These are phyloP conservation scores for Ciborinia camelliae DNA, from an alignment of 2,329 filamentous ascomycete genomes.

Conservation along the genomic window DNA sequence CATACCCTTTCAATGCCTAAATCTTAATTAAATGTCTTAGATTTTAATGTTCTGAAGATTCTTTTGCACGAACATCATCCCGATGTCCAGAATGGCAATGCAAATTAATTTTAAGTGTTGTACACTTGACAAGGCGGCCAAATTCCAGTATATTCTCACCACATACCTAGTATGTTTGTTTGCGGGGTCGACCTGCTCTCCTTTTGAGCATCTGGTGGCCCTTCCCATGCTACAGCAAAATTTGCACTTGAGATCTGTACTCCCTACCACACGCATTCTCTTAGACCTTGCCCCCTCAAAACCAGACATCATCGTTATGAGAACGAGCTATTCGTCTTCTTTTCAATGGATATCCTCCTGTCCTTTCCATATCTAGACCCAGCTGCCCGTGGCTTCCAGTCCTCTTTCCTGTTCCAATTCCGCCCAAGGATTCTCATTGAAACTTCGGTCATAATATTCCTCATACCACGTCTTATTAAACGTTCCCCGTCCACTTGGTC, in stretches of 20 bases:
- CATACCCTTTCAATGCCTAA: neutral
- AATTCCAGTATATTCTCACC: neutral
- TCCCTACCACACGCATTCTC: neutral
- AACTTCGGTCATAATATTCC: slow-evolving; percentile 66
- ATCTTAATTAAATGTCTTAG: neutral
- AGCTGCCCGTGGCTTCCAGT: slow-evolving; percentile 45
- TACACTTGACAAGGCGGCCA: neutral
- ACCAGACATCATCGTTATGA: neutral
- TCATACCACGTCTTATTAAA: slow-evolving; percentile 55
- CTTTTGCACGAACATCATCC: too few species aligned
- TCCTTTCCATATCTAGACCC: slow-evolving; percentile 39
- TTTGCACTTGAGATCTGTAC: neutral
- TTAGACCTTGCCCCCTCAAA: neutral
- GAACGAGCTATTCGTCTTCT: neutral
- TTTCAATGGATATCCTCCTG: neutral
- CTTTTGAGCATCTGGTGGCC: neutral
- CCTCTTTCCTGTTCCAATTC: slow-evolving; percentile 49
- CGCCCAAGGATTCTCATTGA: slow-evolving; percentile 72
- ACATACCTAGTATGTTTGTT: neutral
- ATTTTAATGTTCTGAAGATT: neutral
- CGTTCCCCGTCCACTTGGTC: slow-evolving; percentile 30
- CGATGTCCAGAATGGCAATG: neutral
- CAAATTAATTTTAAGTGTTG: neutral
- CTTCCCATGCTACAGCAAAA: neutral
- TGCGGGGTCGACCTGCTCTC: neutral